Evolutionary conservation across 148 eudicot species (phyloP).

Genomic region (Vaccinium macrocarpon): DNA sequence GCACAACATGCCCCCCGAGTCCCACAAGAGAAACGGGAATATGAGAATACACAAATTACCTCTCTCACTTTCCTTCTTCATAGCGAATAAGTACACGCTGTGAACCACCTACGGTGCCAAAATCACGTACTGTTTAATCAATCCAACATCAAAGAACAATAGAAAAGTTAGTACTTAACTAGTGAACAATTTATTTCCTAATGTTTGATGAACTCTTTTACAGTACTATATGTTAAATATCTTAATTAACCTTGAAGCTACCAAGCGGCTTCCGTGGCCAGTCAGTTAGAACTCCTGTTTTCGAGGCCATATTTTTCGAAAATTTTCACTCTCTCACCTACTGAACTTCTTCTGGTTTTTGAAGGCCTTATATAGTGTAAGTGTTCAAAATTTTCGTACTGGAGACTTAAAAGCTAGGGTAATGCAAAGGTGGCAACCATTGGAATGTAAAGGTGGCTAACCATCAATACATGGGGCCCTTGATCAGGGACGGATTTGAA

Average conservation of each 20-base stretch:
- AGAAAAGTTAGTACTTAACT: neutral
- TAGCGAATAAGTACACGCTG: constrained; percentile 29
- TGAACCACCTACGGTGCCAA: constrained; percentile 55
- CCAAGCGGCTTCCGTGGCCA: constrained; percentile 35
- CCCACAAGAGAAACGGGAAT: constrained; percentile 38
- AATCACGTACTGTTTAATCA: constrained; percentile 32
- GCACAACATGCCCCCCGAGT: too few relatives aligned
- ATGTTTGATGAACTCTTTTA: too few relatives aligned
- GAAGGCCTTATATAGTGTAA: neutral
- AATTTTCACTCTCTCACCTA: neutral
- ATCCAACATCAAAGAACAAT: neutral
- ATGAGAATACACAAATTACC: constrained; percentile 21
- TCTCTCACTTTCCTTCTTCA: constrained; percentile 25
- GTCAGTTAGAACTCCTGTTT: constrained; percentile 27
- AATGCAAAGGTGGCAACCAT: too few relatives aligned
- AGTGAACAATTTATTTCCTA: too few relatives aligned
- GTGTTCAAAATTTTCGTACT: neutral
- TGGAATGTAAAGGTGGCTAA: too few relatives aligned
- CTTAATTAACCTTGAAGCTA: constrained; percentile 24
- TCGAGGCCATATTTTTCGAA: constrained; percentile 23
- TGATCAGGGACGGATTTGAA: too few relatives aligned
- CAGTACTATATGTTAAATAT: too few relatives aligned
- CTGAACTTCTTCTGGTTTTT: neutral
- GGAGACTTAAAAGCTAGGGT: too few relatives aligned
- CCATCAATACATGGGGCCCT: too few relatives aligned